phyloP scores from a whole-genome alignment of 768 basidiomycete species.

The Amanita rubescens region DNA sequence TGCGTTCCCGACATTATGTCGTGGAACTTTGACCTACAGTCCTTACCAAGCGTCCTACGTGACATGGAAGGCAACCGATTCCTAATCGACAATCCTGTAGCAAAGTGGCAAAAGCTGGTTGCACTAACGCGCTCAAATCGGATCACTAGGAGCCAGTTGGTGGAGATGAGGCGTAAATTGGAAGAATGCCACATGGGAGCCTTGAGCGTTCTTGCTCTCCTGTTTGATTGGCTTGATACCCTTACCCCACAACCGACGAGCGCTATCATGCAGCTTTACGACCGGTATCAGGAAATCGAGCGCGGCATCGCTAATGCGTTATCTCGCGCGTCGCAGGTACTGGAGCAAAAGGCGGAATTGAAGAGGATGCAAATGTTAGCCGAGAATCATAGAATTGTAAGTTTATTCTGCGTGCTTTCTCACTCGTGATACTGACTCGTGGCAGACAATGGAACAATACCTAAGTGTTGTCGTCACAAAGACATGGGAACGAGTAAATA shows the following conservation, averaged over 20 bases:
- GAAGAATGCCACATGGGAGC: constrained; percentile 9
- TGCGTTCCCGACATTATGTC: constrained; percentile 11
- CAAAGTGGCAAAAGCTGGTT: constrained; percentile 7
- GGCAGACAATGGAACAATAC: no score
- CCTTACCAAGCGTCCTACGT: constrained; percentile 10
- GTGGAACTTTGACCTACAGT: constrained; percentile 16
- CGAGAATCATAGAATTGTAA: neutral
- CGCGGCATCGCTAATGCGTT: constrained; percentile 5
- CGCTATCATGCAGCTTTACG: constrained; percentile 9
- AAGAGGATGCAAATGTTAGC: neutral
- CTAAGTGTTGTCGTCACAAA: neutral
- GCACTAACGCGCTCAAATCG: neutral
- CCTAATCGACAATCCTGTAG: constrained; percentile 10
- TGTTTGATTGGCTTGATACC: no score
- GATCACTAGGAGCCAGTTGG: neutral
- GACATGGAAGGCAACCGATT: neutral
- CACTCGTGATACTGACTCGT: no score
- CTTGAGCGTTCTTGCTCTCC: constrained; percentile 11
- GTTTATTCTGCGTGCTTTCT: neutral
- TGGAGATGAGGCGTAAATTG: neutral
- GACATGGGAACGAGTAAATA: neutral
- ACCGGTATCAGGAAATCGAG: constrained; percentile 10
- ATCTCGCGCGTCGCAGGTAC: constrained; percentile 10
- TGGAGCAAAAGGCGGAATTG: neutral
- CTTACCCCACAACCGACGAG: constrained; percentile 11